A percentile compares a stretch with the other conserved stretches of the same genome.
phyloP scores from a whole-genome alignment of 2,329 filamentous ascomycete genomes.

The Dactylellina sp. region DNA sequence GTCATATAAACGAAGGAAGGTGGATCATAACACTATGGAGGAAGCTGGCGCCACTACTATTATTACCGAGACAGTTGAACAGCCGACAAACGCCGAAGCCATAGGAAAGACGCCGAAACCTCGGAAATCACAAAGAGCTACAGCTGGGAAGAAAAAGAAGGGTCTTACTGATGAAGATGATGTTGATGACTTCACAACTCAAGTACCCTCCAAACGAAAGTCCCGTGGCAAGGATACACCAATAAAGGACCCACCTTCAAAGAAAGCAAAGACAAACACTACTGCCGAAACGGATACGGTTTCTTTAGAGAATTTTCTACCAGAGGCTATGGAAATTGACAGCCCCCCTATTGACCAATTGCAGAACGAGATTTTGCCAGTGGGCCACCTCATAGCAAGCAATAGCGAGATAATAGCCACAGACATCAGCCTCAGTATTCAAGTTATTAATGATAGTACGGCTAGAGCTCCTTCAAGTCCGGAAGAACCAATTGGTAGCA shows the following conservation, averaged over 20 bases:
- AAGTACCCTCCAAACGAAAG: constrained; percentile 31
- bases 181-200: background rate
- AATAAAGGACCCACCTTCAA: constrained; percentile 13
- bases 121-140: constrained; percentile 13
- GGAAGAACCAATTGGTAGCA: no score
- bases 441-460: no score
- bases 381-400: background rate
- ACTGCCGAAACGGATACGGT: background rate
- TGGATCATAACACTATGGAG: background rate
- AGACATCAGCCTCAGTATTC: no score
- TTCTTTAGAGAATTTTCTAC: background rate
- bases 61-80: background rate
- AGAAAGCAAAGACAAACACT: constrained; percentile 21
- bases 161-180: constrained; percentile 1
- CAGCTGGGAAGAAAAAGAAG: constrained; percentile 28
- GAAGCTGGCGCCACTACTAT: background rate
- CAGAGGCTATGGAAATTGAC: constrained; percentile 11
- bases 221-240: constrained; percentile 23
- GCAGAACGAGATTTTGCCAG: background rate
- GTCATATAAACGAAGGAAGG: constrained; percentile 33
- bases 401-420: no score
- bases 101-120: background rate
- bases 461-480: no score
- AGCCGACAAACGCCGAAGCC: constrained; percentile 2
- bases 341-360: background rate